Evolutionary conservation across 495 filamentous ascomycete genomes (phyloP).

Genomic region (Pseudoneurospora amorphoporcata): DNA sequence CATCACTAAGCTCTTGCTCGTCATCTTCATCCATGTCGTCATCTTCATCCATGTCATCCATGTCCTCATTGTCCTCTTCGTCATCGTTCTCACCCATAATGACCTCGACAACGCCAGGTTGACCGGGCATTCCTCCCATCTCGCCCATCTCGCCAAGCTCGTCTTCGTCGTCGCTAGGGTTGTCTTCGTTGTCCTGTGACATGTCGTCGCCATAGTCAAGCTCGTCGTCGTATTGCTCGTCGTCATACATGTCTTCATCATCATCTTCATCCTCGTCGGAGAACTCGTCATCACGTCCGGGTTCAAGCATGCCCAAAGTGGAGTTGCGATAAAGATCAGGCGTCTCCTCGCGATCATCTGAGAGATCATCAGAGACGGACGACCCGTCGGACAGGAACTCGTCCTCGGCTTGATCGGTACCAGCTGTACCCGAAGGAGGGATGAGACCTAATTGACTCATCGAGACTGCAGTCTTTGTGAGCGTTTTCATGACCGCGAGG

Average conservation of each 20-base stretch:
- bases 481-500: slow-evolving; percentile 71
- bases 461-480: slow-evolving; percentile 77
- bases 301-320: slow-evolving; percentile 88
- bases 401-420: slow-evolving; percentile 49
- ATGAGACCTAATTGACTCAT: slow-evolving; percentile 73
- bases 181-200: slow-evolving; percentile 70
- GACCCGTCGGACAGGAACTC: slow-evolving; percentile 76
- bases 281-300: slow-evolving; percentile 65
- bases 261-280: slow-evolving; percentile 60
- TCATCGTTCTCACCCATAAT: slow-evolving; percentile 70
- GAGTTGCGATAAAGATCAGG: slow-evolving; percentile 96
- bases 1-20: slow-evolving; percentile 40
- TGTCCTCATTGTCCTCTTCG: slow-evolving; percentile 52
- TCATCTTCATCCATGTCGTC: slow-evolving; percentile 59
- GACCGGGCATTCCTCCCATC: slow-evolving; percentile 76
- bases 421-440: slow-evolving; percentile 48
- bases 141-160: slow-evolving; percentile 67
- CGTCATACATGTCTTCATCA: slow-evolving; percentile 77
- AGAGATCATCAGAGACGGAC: slow-evolving; percentile 68
- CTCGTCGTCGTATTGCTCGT: slow-evolving; percentile 66
- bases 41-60: slow-evolving; percentile 57
- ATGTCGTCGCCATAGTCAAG: slow-evolving; percentile 85
- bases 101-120: slow-evolving; percentile 68
- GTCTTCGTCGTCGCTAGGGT: slow-evolving; percentile 87
- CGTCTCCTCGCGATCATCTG: slow-evolving; percentile 87